Conservation (phyloP, 306 rosid genomes). For the Oemleria cerasiformis region DNA sequence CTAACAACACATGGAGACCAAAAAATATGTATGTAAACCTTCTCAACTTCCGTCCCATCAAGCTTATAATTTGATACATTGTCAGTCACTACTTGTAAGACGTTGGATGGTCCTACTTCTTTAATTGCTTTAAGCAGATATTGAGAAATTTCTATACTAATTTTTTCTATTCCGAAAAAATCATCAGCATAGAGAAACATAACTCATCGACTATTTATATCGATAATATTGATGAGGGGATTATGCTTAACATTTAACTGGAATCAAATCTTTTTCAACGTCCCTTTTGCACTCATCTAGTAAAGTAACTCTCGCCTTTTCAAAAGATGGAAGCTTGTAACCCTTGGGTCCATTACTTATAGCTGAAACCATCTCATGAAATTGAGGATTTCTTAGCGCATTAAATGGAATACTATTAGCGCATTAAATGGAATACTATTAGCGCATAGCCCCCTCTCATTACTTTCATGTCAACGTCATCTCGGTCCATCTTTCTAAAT, state of each 20-base stretch:
- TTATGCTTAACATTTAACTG: neutral
- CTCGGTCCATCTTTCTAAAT: no score
- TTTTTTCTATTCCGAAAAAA: neutral
- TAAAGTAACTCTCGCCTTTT: no score
- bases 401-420: no score
- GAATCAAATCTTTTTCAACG: no score
- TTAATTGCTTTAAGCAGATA: neutral
- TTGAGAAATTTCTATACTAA: neutral
- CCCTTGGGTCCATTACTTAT: no score
- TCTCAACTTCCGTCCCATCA: neutral
- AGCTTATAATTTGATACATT: neutral
- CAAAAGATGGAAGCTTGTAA: no score
- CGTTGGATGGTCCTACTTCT: neutral
- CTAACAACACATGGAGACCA: neutral
- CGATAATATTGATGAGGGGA: neutral
- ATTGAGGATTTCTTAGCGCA: no score
- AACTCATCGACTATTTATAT: neutral
- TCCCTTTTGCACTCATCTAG: no score
- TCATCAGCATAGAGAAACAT: neutral
- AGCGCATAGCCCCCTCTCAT: no score
- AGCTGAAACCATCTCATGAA: no score
- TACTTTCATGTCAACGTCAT: no score
- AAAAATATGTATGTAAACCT: neutral
- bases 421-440: no score
- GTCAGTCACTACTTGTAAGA: neutral